Evolutionary conservation across 2,329 filamentous ascomycete species (phyloP), one percentile per base, ranked within the genome.

Genomic region (Fusarium setosum): DNA sequence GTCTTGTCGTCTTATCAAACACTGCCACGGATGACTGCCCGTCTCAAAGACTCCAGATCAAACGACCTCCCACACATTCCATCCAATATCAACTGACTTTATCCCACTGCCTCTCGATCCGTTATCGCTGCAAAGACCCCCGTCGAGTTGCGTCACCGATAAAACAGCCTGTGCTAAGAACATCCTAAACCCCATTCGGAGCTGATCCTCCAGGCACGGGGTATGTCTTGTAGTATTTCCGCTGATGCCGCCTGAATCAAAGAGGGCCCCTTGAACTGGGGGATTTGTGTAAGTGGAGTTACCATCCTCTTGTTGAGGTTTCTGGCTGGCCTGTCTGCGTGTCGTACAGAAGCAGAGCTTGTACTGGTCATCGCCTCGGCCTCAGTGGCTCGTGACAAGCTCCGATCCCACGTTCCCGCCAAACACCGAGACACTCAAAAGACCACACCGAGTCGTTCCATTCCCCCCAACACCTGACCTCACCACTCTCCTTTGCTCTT

Each of bases 171-270:
- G 17, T 24, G 23, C 26, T 12, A 51, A 51, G 38, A 51, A 34
- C 51, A 37, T 63, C 35, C 63, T 67, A 67, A 53, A 17, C 63
- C 64, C 47, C 52, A 65, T 67, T 61, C 50, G 63, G 63, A 57
- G 63, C 45, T 20, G 47, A 21, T 32, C 40, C 38, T 51, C 35
- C 37, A 63, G 54, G 59, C 49, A 67, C 54, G 48, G 48, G 54
- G 53, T 63, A 21, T 34, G 13, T 23, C 9, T 34, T 18, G 23
- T 29, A 8, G 38, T 21, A 50, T 40, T 61, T 61, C 51, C 57
- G 42, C 49, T 62, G 61, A 67, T 68, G 49, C 56, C 20, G 34
- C 48, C 35, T 56, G 51, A 37, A 52, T 24, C 55, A 44, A 38
- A 32, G 48, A 48, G 24, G 23, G 50, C n/a, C n/a, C n/a, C n/a